Evolutionary conservation across 2,329 filamentous ascomycete species (phyloP).

Genomic region (Fusarium setosum): DNA sequence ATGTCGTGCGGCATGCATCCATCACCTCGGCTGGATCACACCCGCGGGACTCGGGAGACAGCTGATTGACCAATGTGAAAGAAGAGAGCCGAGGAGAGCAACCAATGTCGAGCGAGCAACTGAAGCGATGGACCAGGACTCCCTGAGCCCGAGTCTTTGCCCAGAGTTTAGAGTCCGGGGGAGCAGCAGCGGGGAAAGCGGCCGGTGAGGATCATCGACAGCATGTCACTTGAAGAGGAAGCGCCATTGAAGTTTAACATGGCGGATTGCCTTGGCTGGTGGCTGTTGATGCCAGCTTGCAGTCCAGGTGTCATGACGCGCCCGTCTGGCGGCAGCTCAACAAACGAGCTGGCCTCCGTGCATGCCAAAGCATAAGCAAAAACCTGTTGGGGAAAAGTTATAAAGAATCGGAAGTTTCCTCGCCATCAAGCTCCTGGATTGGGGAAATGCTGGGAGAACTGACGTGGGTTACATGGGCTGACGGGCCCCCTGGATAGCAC

Average conservation of each 20-base stretch:
- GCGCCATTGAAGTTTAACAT: not conserved
- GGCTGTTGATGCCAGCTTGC: not conserved
- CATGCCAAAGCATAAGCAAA: slow-evolving; percentile 2
- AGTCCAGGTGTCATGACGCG: not conserved
- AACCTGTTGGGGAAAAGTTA: slow-evolving; percentile 4
- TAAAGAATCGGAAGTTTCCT: not conserved
- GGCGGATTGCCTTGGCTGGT: not conserved
- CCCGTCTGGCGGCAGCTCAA: slow-evolving; percentile 3
- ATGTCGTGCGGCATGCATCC: slow-evolving; percentile 22
- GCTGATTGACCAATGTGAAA: slow-evolving; percentile 18
- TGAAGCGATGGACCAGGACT: slow-evolving; percentile 32
- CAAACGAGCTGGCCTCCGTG: slow-evolving; percentile 11
- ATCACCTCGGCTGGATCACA: slow-evolving; percentile 34
- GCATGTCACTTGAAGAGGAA: not conserved
- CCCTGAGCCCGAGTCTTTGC: slow-evolving; percentile 20
- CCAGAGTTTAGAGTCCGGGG: slow-evolving; percentile 25
- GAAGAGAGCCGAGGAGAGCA: slow-evolving; percentile 7
- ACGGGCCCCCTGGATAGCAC: slow-evolving; percentile 7
- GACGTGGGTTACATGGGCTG: slow-evolving; percentile 11
- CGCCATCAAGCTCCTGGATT: not conserved
- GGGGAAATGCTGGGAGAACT: slow-evolving; percentile 3
- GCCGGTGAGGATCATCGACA: slow-evolving; percentile 1
- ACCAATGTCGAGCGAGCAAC: slow-evolving; percentile 17
- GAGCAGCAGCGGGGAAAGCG: slow-evolving; percentile 16
- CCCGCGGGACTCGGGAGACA: slow-evolving; percentile 9